Conservation (phyloP, 768 basidiomycete species). For the Tricholoma furcatifolium region DNA sequence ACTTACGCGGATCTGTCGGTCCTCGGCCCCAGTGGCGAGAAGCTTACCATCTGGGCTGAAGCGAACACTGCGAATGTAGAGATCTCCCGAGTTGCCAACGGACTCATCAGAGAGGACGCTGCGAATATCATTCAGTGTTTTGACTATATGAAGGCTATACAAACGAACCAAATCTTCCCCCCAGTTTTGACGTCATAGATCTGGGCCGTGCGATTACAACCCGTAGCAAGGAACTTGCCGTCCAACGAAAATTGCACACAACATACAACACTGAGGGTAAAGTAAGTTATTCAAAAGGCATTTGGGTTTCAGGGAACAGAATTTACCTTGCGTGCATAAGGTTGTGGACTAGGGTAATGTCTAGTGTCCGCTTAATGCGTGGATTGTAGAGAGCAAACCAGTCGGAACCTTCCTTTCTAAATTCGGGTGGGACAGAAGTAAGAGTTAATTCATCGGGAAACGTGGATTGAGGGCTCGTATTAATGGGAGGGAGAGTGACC, state of each 20-base stretch:
- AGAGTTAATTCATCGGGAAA: conserved; percentile 47
- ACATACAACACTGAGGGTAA: conserved; percentile 53
- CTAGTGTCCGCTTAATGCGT: conserved; percentile 71
- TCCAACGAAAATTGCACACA: conserved; percentile 95
- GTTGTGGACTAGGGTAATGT: conserved; percentile 79
- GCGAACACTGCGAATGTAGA: conserved; percentile 65
- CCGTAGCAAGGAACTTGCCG: conserved; percentile 90
- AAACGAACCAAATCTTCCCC: conserved; percentile 71
- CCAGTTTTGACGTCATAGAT: conserved; percentile 94
- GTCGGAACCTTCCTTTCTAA: conserved; percentile 73
- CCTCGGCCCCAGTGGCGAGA: conserved; percentile 94
- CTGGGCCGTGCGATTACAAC: conserved; percentile 96
- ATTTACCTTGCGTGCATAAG: conserved; percentile 82
- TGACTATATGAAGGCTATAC: neutral
- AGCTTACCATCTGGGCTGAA: conserved; percentile 92
- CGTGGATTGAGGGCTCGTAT: conserved; percentile 16
- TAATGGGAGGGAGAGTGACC: conserved; percentile 18
- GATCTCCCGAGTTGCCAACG: conserved; percentile 50
- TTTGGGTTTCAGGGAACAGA: neutral
- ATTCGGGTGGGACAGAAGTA: conserved; percentile 44
- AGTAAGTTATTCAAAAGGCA: neutral
- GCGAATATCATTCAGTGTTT: neutral
- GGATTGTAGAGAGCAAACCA: conserved; percentile 91
- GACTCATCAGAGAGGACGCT: conserved; percentile 31
- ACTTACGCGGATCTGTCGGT: conserved; percentile 84